Evolutionary conservation across 1,284 basidiomycete genomes (phyloP).

Genomic region (Heterobasidion parviporum): DNA sequence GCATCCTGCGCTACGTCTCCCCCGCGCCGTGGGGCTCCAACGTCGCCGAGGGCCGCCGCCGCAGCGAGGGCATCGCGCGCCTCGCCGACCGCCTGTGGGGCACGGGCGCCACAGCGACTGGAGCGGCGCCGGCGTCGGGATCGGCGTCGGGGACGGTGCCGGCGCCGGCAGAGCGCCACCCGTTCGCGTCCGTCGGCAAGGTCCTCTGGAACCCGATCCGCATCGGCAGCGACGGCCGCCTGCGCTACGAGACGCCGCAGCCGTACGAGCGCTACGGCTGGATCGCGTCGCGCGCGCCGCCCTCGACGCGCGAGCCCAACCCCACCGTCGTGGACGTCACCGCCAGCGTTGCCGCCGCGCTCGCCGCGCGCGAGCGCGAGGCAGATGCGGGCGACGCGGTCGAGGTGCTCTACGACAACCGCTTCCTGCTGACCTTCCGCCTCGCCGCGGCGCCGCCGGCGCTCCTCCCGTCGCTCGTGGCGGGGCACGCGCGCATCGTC

Average conservation of each 20-base stretch:
- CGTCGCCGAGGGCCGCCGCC: slow-evolving; percentile 48
- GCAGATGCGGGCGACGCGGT: too few relatives aligned
- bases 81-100: slow-evolving; percentile 41
- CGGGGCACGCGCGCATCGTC: slow-evolving; percentile 6
- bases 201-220: slow-evolving; percentile 55
- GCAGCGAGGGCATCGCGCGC: slow-evolving; percentile 30
- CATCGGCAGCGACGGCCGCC: slow-evolving; percentile 10
- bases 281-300: slow-evolving; percentile 15
- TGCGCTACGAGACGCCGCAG: slow-evolving; percentile 6
- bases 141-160: too few relatives aligned
- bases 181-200: slow-evolving; percentile 43
- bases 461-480: slow-evolving; percentile 5
- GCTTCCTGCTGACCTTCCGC: slow-evolving; percentile 44
- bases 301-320: not conserved
- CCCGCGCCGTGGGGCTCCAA: slow-evolving; percentile 67
- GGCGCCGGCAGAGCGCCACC: slow-evolving; percentile 5
- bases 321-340: not conserved
- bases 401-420: slow-evolving; percentile 50
- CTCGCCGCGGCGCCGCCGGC: slow-evolving; percentile 30
- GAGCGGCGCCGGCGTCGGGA: too few relatives aligned
- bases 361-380: too few relatives aligned
- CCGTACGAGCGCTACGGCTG: slow-evolving; percentile 14
- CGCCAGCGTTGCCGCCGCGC: not conserved
- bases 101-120: too few relatives aligned
- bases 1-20: slow-evolving; percentile 61